These are phyloP conservation scores for Pistacia atlantica DNA, from an alignment of 345 rosid genomes.

Conservation along the genomic window DNA sequence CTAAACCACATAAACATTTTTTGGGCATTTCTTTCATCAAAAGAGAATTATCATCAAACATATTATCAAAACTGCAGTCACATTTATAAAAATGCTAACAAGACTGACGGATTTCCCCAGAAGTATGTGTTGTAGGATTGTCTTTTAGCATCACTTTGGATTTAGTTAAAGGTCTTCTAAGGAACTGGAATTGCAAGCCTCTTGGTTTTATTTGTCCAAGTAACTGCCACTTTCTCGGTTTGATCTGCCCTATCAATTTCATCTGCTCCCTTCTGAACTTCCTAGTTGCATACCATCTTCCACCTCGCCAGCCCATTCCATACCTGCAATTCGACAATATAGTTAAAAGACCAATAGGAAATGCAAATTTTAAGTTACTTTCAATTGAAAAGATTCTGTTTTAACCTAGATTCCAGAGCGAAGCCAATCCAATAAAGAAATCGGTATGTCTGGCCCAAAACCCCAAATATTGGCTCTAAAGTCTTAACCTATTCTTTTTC, in stretches of 20 bases:
- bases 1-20: not conserved
- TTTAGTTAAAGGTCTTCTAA: conserved; percentile 50
- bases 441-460: not conserved
- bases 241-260: conserved; percentile 73
- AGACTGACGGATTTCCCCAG: conserved; percentile 23
- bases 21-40: not conserved
- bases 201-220: conserved; percentile 57
- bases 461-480: not conserved
- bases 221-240: conserved; percentile 71
- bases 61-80: not conserved
- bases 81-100: conserved; percentile 24
- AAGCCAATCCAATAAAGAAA: not conserved
- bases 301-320: conserved; percentile 96
- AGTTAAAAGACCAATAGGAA: not conserved
- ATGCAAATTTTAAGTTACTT: not conserved
- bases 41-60: not conserved
- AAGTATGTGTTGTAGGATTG: conserved; percentile 14
- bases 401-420: not conserved
- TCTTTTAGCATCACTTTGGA: conserved; percentile 31
- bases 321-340: conserved; percentile 51
- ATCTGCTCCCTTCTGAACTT: conserved; percentile 78
- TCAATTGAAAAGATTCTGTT: not conserved
- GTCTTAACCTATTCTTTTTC: not conserved
- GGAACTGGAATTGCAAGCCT: conserved; percentile 58
- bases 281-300: conserved; percentile 86